These are phyloP conservation scores for Pythium volutum DNA, from an alignment of 352 stramenopile species.

Conservation along the genomic window DNA sequence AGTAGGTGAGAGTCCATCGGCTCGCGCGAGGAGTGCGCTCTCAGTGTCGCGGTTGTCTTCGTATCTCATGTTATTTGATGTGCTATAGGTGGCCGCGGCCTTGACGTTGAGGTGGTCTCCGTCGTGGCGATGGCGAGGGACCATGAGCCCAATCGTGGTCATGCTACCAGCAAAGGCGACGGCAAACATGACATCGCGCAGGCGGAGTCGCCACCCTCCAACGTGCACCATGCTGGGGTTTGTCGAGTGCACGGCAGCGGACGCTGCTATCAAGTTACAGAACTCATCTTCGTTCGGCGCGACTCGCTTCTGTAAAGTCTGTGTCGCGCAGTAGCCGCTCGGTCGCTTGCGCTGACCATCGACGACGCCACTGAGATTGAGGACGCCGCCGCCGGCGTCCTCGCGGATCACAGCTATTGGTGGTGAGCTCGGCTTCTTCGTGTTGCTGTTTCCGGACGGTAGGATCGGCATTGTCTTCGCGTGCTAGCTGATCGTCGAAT, in stretches of 20 bases:
- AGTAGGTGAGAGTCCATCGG: background rate
- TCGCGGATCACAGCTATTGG: background rate
- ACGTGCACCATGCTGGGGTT: conserved; percentile 9
- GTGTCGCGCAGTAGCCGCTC: background rate
- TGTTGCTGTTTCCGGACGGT: background rate
- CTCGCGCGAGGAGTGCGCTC: background rate
- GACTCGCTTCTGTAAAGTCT: too few species aligned
- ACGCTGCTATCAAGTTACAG: conserved; percentile 1
- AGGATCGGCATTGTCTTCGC: background rate
- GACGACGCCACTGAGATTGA: background rate
- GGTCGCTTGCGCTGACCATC: conserved; percentile 3
- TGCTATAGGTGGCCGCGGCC: background rate
- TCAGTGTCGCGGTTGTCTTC: conserved; percentile 15
- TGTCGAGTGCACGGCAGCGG: background rate
- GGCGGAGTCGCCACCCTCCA: conserved; percentile 9
- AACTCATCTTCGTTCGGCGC: conserved; percentile 2
- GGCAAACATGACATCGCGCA: conserved; percentile 14
- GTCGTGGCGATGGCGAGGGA: background rate
- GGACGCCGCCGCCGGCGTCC: background rate
- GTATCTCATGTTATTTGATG: background rate
- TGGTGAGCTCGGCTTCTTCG: conserved; percentile 10
- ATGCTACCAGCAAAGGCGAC: conserved; percentile 6
- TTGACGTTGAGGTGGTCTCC: background rate
- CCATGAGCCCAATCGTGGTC: conserved; percentile 11
- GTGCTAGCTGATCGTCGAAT: background rate